Percentiles rank a stretch among this genome's conserved stretches.
Evolutionary conservation across 2,329 filamentous ascomycete species (phyloP).

Genomic region (Erysiphe pulchra): DNA sequence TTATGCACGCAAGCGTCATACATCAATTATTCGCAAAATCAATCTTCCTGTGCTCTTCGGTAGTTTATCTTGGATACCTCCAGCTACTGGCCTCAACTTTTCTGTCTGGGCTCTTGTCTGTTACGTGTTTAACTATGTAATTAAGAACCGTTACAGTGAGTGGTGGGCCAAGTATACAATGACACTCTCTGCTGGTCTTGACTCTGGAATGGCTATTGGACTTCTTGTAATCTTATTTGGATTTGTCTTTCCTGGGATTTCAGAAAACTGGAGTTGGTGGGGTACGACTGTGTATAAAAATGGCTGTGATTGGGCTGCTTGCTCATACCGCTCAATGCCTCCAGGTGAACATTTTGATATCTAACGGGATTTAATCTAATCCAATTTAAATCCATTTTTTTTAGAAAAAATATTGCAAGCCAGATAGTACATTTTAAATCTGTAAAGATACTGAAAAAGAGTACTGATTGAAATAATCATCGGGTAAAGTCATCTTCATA

Average conservation of each 20-base stretch:
- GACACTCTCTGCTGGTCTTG: conserved; percentile 61
- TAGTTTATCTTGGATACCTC: conserved; percentile 64
- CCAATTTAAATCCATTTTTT: too few species aligned
- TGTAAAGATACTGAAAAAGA: too few species aligned
- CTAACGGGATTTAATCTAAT: background rate
- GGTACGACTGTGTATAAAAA: conserved; percentile 66
- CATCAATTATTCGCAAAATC: conserved; percentile 45
- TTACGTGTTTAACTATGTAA: conserved; percentile 57
- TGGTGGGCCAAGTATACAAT: conserved; percentile 91
- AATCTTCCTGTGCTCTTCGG: conserved; percentile 68
- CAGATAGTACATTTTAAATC: too few species aligned
- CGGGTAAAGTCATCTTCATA: too few species aligned
- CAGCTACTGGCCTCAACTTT: conserved; percentile 68
- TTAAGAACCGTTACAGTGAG: conserved; percentile 38
- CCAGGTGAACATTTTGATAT: conserved; percentile 38
- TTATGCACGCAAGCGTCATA: conserved; percentile 31
- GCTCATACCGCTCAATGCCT: conserved; percentile 37
- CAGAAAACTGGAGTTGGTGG: conserved; percentile 60
- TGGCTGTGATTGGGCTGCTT: conserved; percentile 68
- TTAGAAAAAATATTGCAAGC: too few species aligned
- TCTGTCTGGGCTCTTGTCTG: conserved; percentile 69
- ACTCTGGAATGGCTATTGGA: conserved; percentile 59
- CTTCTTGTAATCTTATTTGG: conserved; percentile 69
- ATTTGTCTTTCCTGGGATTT: conserved; percentile 57
- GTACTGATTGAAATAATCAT: too few species aligned